A percentile compares a stretch with the other conserved stretches of the same genome.
phyloP scores from a whole-genome alignment of 2,329 filamentous ascomycete genomes.

The Sporothrix pallida region DNA sequence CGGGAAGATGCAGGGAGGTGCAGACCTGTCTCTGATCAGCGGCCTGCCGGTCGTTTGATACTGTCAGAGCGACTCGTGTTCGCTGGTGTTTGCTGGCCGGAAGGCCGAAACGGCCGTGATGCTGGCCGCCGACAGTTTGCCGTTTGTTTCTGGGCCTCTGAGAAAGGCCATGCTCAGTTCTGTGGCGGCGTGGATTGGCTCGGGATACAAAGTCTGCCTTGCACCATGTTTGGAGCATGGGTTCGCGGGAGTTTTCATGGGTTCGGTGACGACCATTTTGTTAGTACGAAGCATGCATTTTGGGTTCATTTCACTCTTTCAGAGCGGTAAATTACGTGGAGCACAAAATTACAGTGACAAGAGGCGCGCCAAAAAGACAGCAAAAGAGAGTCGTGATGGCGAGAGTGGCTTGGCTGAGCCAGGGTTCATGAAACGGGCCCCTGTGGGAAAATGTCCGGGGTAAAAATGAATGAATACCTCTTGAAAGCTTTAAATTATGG shows the following conservation, averaged over 20 bases:
- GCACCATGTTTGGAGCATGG: not conserved
- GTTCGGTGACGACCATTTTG: slow-evolving; percentile 6
- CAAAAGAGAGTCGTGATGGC: not conserved
- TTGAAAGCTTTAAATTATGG: not conserved
- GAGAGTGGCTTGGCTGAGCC: not conserved
- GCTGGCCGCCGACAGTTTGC: not conserved
- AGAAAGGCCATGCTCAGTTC: not conserved
- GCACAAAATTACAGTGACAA: not conserved
- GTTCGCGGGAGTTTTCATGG: not conserved
- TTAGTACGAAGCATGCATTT: not conserved
- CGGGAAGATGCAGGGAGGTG: not conserved
- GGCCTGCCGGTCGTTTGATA: not conserved
- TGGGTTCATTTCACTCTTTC: not conserved
- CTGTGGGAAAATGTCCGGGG: not conserved
- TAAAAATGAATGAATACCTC: not conserved
- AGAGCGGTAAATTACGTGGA: not conserved
- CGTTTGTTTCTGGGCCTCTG: not conserved
- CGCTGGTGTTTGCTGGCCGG: not conserved
- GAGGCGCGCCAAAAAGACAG: not conserved
- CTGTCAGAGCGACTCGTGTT: not conserved
- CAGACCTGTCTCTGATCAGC: not conserved
- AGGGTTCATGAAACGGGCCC: slow-evolving; percentile 14
- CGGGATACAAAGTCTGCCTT: slow-evolving; percentile 12
- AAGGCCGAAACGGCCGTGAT: not conserved
- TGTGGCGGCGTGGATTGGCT: not conserved